Conservation (phyloP, 2,329 filamentous ascomycete genomes). For the Aspergillus pseudotamarii region DNA sequence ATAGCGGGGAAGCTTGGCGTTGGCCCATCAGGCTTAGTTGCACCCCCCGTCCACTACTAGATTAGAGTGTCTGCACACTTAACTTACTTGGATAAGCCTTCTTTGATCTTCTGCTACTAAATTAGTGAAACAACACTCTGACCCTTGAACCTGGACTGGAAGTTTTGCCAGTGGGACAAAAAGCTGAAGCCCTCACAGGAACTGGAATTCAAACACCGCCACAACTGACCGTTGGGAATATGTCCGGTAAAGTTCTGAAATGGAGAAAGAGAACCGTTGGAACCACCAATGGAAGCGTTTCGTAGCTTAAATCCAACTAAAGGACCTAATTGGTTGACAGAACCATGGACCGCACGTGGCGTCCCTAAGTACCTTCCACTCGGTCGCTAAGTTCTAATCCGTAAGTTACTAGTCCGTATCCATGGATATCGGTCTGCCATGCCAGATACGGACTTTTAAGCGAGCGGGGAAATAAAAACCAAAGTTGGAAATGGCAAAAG, state of each 20-base stretch:
- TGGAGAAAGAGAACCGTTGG: neutral
- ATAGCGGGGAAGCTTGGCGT: slow-evolving; percentile 21
- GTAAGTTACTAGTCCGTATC: too few relatives aligned
- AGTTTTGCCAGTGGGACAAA: neutral
- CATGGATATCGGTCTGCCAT: too few relatives aligned
- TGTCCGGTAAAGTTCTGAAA: neutral
- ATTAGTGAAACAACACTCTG: neutral
- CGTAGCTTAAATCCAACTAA: neutral
- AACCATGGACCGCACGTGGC: slow-evolving; percentile 10
- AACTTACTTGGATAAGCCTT: neutral
- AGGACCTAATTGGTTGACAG: neutral
- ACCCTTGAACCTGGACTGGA: neutral
- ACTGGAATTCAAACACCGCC: neutral
- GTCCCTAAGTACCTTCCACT: neutral
- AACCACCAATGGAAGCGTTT: slow-evolving; percentile 4
- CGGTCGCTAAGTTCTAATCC: too few relatives aligned
- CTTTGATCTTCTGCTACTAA: neutral
- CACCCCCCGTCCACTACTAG: neutral
- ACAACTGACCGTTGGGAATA: neutral
- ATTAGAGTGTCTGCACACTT: neutral
- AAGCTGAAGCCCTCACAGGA: neutral
- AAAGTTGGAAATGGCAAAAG: neutral
- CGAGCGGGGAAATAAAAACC: neutral
- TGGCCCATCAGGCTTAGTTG: neutral
- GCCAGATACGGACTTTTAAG: neutral